Evolutionary conservation across 2,329 filamentous ascomycete species (phyloP).

Genomic region (Zymoseptoria crescenta): DNA sequence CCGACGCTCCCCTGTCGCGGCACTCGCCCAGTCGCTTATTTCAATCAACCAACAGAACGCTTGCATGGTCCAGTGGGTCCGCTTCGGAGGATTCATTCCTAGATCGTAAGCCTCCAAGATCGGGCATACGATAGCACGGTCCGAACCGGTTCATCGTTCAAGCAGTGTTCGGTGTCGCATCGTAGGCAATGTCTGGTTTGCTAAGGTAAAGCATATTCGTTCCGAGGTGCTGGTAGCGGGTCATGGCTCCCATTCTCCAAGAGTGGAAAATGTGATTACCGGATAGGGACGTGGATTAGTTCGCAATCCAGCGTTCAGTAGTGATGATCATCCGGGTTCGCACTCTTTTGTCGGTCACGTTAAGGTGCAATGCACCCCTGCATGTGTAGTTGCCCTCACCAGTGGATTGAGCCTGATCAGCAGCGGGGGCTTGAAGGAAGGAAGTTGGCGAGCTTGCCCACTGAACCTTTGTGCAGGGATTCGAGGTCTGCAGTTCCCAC

Average conservation of each 20-base stretch:
- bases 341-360: neutral
- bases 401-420: neutral
- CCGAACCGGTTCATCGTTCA: constrained; percentile 11
- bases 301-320: neutral
- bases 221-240: neutral
- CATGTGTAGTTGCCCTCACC: neutral
- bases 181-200: neutral
- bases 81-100: constrained; percentile 12
- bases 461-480: neutral
- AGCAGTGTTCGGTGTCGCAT: neutral
- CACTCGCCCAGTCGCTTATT: constrained; percentile 9
- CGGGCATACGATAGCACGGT: constrained; percentile 9
- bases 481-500: constrained; percentile 1
- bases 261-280: constrained; percentile 5
- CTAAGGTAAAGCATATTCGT: neutral
- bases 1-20: neutral
- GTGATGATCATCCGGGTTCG: neutral
- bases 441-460: neutral
- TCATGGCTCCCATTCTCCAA: neutral
- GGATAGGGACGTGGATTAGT: constrained; percentile 1
- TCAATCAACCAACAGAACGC: constrained; percentile 8
- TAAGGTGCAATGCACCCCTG: neutral
- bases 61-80: constrained; percentile 3
- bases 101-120: constrained; percentile 14
- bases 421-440: neutral